Evolutionary conservation across 2,329 filamentous ascomycete genomes (phyloP).

Genomic region (Xylariaceae sp.): DNA sequence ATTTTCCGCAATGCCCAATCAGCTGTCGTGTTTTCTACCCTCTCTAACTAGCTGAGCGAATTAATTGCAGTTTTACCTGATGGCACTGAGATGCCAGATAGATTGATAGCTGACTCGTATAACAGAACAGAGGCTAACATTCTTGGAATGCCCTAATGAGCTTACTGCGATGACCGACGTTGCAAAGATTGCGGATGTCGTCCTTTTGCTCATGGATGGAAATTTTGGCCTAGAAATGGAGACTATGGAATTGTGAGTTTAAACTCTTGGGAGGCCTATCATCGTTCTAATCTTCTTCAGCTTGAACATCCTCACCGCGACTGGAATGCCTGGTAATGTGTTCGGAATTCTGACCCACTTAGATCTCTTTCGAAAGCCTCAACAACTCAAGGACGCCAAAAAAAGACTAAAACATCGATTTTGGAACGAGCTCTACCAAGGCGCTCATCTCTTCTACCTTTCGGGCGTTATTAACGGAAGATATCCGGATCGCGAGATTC

Average conservation of each 20-base stretch:
- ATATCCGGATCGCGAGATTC: conserved; percentile 94
- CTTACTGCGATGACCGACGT: conserved; percentile 96
- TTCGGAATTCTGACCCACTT: conserved; percentile 97
- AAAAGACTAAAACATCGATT: conserved; percentile 94
- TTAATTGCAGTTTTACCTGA: too few species aligned
- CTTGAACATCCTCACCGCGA: conserved; percentile 88
- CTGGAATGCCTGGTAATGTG: conserved; percentile 97
- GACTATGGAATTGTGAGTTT: conserved; percentile 99
- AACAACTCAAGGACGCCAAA: conserved; percentile 82
- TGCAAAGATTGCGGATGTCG: conserved; percentile 96
- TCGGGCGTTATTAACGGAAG: conserved; percentile 95
- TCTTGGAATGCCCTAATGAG: conserved; percentile 96
- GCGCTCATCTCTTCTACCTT: conserved; percentile 95
- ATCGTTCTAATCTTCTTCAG: too few species aligned
- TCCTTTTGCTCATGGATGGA: conserved; percentile 96
- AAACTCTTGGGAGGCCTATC: too few species aligned
- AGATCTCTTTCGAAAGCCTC: conserved; percentile 93
- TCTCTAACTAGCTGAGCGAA: too few species aligned
- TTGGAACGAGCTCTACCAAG: conserved; percentile 96
- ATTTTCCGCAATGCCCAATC: too few species aligned
- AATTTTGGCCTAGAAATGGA: conserved; percentile 99
- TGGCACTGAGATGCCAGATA: too few species aligned
- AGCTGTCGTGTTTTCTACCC: too few species aligned
- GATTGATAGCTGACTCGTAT: too few species aligned
- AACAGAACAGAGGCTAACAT: conserved; percentile 91